These are phyloP conservation scores for Scenedesmus sp. DNA, from an alignment of 163 green algal genomes.

Conservation along the genomic window DNA sequence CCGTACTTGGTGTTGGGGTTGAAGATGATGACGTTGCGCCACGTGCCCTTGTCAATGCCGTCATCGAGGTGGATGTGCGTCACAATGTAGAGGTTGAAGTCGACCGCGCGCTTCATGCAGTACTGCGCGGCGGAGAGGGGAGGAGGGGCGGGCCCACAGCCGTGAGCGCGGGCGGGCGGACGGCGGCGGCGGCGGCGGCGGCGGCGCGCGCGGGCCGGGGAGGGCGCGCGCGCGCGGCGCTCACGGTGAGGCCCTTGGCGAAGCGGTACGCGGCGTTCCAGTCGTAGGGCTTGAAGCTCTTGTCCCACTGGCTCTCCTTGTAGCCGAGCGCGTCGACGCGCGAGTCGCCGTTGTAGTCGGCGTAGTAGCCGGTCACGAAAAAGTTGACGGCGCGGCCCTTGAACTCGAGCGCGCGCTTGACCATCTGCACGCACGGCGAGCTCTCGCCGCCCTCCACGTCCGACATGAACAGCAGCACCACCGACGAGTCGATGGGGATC, in stretches of 20 bases:
- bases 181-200: no score
- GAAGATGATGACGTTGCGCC: conserved; percentile 42
- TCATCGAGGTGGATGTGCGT: conserved; percentile 46
- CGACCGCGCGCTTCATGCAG: conserved; percentile 38
- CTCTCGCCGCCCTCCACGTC: conserved; percentile 44
- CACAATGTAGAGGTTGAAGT: conserved; percentile 40
- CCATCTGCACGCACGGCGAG: conserved; percentile 36
- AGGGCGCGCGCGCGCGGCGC: background rate
- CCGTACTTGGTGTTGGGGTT: conserved; percentile 44
- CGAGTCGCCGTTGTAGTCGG: conserved; percentile 35
- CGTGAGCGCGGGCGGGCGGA: no score
- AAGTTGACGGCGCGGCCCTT: conserved; percentile 46
- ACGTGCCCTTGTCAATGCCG: conserved; percentile 37
- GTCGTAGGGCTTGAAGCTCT: conserved; percentile 11
- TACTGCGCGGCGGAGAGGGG: background rate
- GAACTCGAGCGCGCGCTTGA: conserved; percentile 28
- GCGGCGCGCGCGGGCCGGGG: background rate
- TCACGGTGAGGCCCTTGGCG: conserved; percentile 14
- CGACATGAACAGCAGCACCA: conserved; percentile 43
- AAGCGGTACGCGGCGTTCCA: conserved; percentile 29
- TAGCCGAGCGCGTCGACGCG: conserved; percentile 29
- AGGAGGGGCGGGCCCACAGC: conserved; percentile 1
- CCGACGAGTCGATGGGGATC: conserved; percentile 39
- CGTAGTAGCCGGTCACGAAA: conserved; percentile 43
- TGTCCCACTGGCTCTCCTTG: conserved; percentile 29